These are phyloP conservation scores for Pseudogymnoascus sp. DNA, from an alignment of 2,329 filamentous ascomycete genomes.

Conservation along the genomic window DNA sequence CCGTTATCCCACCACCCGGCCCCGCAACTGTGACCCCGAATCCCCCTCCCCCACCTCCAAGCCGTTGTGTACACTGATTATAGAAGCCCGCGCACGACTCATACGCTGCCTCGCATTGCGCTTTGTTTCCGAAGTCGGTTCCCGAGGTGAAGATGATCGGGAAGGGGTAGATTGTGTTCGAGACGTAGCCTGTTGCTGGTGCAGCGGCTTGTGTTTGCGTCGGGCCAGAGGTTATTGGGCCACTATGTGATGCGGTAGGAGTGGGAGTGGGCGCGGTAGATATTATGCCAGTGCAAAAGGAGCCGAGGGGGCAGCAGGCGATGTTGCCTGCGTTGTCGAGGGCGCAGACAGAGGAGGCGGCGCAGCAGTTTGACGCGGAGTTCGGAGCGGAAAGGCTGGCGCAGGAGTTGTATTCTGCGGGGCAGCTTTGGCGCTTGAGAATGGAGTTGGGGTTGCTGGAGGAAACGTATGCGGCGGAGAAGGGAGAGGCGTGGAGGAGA, in stretches of 20 bases:
- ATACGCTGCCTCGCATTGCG: conserved; percentile 44
- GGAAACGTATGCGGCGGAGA: background rate
- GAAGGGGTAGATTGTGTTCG: conserved; percentile 52
- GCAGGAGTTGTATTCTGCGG: conserved; percentile 26
- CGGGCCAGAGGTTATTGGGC: conserved; percentile 8
- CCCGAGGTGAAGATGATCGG: conserved; percentile 39
- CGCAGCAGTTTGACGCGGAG: conserved; percentile 26
- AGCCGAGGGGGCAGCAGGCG: conserved; percentile 28
- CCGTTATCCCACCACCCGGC: conserved; percentile 45
- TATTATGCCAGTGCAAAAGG: conserved; percentile 27
- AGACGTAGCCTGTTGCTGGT: conserved; percentile 41
- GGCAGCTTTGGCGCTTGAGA: conserved; percentile 26
- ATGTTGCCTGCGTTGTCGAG: conserved; percentile 24
- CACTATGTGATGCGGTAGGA: conserved; percentile 8
- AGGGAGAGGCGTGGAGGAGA: background rate
- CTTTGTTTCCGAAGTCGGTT: conserved; percentile 43
- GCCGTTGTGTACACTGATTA: conserved; percentile 42
- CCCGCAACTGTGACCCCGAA: conserved; percentile 50
- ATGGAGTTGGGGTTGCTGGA: conserved; percentile 10
- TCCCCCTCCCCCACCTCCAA: conserved; percentile 34
- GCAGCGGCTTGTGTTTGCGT: conserved; percentile 20
- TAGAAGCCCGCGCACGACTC: conserved; percentile 47
- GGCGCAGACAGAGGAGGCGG: conserved; percentile 22
- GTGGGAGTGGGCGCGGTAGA: conserved; percentile 14
- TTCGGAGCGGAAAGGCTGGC: conserved; percentile 22